Evolutionary conservation across 2,329 filamentous ascomycete genomes (phyloP), one percentile per base, ranked within the genome.

Genomic region (Colletotrichum paranaense): DNA sequence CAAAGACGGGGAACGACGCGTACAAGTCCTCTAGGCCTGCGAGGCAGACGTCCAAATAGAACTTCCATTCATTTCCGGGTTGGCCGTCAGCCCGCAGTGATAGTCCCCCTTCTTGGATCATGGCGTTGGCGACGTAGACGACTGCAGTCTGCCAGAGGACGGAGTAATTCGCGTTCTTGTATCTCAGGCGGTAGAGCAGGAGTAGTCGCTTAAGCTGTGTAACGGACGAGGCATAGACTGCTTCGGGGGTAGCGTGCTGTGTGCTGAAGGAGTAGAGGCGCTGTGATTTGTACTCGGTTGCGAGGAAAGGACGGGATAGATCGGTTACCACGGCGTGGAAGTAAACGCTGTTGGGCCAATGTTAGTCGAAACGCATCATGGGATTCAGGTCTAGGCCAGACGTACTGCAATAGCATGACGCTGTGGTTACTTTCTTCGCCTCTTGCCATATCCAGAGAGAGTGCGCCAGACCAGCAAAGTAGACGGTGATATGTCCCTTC

Each of bases 391-490:
- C 32, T 35, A 12, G 32, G 9, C 11, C 32, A 35, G 32, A 57
- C 66, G 5, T 24, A 72, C 69, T 72, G 69, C 57, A 72, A 63
- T 28, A 69, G 62, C 53, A 69, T 53, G 11, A 69, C 58, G 0
- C 59, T 56, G 22, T 72, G 65, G 3, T 6, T 26, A 19, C 46
- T 69, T 12, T 49, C 58, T 8, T 24, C 9, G 3, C 28, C 32
- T 38, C 66, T 57, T 11, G 14, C 58, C 14, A 68, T 12, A 4
- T 69, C 2, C 2, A 28, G 30, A 5, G 69, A 67, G 3, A 72
- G 53, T 30, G 16, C 67, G 1, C 22, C 28, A 7, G 69, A 35
- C 69, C 69, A 72, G 12, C 9, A 14, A 5, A 72, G 59, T 8
- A 72, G 66, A 6, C 30, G 52, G 3, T 28, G 57, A 32, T 72